Conservation (phyloP, 2,329 filamentous ascomycete species). For the Dendryphion nanum region DNA sequence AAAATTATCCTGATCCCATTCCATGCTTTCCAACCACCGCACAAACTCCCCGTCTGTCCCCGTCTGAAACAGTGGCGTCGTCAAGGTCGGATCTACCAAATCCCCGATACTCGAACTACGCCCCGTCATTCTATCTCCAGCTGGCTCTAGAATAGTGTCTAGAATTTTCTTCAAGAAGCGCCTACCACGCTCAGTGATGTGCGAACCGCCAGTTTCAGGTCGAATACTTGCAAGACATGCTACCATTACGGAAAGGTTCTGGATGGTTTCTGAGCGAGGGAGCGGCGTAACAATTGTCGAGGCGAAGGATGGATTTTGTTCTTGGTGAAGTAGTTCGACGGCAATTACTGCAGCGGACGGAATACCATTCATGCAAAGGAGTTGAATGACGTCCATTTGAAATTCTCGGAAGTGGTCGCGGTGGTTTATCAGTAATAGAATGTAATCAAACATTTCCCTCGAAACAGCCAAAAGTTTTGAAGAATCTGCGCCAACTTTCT, state of each 20-base stretch:
- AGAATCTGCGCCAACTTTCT: slow-evolving; percentile 34
- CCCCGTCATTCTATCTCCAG: slow-evolving; percentile 12
- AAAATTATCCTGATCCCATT: slow-evolving; percentile 41
- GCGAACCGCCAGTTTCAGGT: slow-evolving; percentile 40
- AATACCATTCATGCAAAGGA: slow-evolving; percentile 41
- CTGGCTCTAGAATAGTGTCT: slow-evolving; percentile 41
- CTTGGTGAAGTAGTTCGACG: slow-evolving; percentile 45
- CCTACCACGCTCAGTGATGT: slow-evolving; percentile 43
- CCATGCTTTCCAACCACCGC: slow-evolving; percentile 45
- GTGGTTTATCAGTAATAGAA: slow-evolving; percentile 38
- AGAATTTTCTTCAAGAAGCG: slow-evolving; percentile 43
- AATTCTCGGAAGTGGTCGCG: slow-evolving; percentile 44
- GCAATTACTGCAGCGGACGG: slow-evolving; percentile 44
- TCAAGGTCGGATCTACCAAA: slow-evolving; percentile 28
- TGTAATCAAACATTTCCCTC: slow-evolving; percentile 37
- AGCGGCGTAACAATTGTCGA: slow-evolving; percentile 30
- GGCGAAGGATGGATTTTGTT: slow-evolving; percentile 24
- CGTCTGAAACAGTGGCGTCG: slow-evolving; percentile 31
- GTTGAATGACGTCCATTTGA: slow-evolving; percentile 41
- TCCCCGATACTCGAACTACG: slow-evolving; percentile 6
- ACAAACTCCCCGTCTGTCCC: slow-evolving; percentile 45
- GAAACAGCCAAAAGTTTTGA: slow-evolving; percentile 39
- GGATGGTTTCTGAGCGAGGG: slow-evolving; percentile 45
- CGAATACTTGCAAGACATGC: slow-evolving; percentile 41
- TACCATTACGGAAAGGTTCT: slow-evolving; percentile 47